Evolutionary conservation across 2,329 filamentous ascomycete genomes (phyloP).

Genomic region (Fonsecaea monophora): DNA sequence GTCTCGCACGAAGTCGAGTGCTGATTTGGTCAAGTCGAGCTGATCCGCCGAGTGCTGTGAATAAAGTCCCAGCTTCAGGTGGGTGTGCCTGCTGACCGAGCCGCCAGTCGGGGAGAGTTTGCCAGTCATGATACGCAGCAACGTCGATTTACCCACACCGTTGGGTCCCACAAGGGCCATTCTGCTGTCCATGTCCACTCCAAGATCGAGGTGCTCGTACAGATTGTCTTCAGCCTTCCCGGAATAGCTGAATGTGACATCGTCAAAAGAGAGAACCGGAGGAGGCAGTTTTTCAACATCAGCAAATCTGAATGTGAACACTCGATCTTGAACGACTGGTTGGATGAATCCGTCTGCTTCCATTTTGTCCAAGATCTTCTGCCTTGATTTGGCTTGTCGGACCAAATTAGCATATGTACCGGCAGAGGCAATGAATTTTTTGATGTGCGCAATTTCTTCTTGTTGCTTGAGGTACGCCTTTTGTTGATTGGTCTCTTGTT

Average conservation of each 20-base stretch:
- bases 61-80: conserved; percentile 98
- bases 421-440: conserved; percentile 99
- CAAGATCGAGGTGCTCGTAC: conserved; percentile 95
- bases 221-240: conserved; percentile 87
- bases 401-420: conserved; percentile 99
- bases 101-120: conserved; percentile 84
- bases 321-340: conserved; percentile 79
- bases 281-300: conserved; percentile 99
- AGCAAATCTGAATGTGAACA: conserved; percentile 98
- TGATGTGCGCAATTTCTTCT: conserved; percentile 98
- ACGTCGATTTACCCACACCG: conserved; percentile 97
- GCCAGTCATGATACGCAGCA: conserved; percentile 95
- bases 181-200: conserved; percentile 99
- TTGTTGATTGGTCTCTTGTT: conserved; percentile 97
- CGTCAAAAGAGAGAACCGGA: conserved; percentile 92
- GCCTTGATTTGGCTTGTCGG: conserved; percentile 95
- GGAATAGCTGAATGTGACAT: conserved; percentile 98
- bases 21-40: conserved; percentile 96
- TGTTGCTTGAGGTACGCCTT: conserved; percentile 99
- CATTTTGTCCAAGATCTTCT: conserved; percentile 99
- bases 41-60: conserved; percentile 98
- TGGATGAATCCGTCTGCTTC: conserved; percentile 99
- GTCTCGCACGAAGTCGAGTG: conserved; percentile 96
- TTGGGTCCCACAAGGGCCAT: conserved; percentile 97
- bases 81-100: conserved; percentile 87